A percentile compares a stretch with the other conserved stretches of the same genome.
Conservation (phyloP, 331 rosid genomes). For the Malus hybrid region DNA sequence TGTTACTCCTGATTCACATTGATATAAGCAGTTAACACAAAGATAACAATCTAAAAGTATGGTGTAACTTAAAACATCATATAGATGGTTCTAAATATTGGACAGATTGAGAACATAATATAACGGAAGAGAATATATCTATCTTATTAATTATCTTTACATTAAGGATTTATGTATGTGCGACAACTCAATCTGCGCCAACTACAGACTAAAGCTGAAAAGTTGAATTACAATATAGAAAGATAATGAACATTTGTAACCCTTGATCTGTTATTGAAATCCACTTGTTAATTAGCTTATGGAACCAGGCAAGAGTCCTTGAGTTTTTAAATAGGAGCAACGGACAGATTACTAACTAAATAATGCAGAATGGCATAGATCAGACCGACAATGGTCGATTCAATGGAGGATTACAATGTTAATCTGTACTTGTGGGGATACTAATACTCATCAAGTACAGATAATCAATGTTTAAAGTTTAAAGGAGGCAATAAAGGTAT, state of each 20-base stretch:
- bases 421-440: not conserved
- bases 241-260: not conserved
- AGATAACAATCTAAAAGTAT: not conserved
- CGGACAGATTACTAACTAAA: not conserved
- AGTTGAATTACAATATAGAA: not conserved
- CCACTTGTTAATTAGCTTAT: not conserved
- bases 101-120: no score
- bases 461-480: conserved; percentile 21
- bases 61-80: not conserved
- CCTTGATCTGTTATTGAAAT: not conserved
- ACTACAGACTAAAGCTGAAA: not conserved
- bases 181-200: not conserved
- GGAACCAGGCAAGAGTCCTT: not conserved
- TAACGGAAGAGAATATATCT: not conserved
- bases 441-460: conserved; percentile 26
- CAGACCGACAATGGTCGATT: not conserved
- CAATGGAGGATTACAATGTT: not conserved
- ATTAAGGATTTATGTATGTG: not conserved
- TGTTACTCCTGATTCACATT: not conserved
- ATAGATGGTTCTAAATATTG: not conserved
- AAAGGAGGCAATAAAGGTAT: not conserved
- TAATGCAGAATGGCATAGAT: not conserved
- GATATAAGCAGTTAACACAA: not conserved
- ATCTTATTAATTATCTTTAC: not conserved
- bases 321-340: not conserved